These are phyloP conservation scores for Ilex aquifolium DNA, from an alignment of 257 asterid genomes.

Conservation along the genomic window DNA sequence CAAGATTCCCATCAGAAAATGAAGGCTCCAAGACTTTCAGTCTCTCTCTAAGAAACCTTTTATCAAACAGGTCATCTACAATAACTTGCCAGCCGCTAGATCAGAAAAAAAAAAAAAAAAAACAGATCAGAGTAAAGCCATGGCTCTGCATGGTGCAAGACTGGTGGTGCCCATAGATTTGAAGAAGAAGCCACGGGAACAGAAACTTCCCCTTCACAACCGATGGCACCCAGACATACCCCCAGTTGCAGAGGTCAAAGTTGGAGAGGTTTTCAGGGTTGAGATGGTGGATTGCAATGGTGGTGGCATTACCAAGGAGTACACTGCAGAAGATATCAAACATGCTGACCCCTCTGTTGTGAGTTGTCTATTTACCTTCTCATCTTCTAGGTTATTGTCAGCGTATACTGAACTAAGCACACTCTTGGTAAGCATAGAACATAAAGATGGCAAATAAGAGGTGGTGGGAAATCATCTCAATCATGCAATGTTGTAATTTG, in stretches of 20 bases:
- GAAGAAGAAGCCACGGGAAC: constrained; percentile 68
- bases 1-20: constrained; percentile 8
- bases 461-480: too few relatives aligned
- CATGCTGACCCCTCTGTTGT: constrained; percentile 48
- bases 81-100: background rate
- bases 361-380: constrained; percentile 22
- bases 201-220: constrained; percentile 66
- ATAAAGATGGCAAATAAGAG: too few relatives aligned
- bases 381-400: too few relatives aligned
- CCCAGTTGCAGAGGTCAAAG: constrained; percentile 56
- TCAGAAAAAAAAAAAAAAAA: background rate
- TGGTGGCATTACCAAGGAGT: constrained; percentile 64
- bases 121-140: background rate
- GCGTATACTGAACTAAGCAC: too few relatives aligned
- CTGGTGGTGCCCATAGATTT: constrained; percentile 61
- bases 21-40: background rate
- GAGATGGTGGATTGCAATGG: constrained; percentile 89
- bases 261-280: constrained; percentile 63
- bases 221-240: constrained; percentile 88
- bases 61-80: background rate
- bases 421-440: too few relatives aligned
- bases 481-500: too few relatives aligned
- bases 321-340: too few relatives aligned
- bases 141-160: constrained; percentile 39
- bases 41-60: background rate